Evolutionary conservation across 495 filamentous ascomycete genomes (phyloP), one percentile per base, ranked within the genome.

Genomic region (Patellaria atrata): DNA sequence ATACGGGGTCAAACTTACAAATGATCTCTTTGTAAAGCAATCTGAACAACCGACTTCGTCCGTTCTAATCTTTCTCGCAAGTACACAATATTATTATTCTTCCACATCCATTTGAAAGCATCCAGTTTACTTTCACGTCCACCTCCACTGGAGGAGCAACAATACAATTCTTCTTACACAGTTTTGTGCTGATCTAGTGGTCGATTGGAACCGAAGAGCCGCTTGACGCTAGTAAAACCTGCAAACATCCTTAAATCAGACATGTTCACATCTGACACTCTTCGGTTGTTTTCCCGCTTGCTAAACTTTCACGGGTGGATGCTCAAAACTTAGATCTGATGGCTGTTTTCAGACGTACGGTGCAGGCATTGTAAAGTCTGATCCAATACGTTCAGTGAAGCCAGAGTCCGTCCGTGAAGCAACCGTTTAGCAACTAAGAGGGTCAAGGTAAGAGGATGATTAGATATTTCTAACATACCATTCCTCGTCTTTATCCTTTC

Each of bases 21-120:
- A 20, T 51, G 46, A 32, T 53, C 52, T 3, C 30, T 45, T 25
- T 55, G 36, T 17, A 55, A 30, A 8, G 43, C 47, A 11, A 51
- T 25, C 22, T 23, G 14, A 11, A 53, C 27, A 15, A 35, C 14
- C 7, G 30, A 35, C 24, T 55, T 55, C 13, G 45, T 16, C 12
- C 52, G 39, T 33, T 55, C 52, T 23, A 55, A 47, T 27, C 39
- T 30, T 12, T 26, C 17, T 12, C 52, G 30, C 11, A 47, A 34
- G 13, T 37, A 19, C 5, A 20, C 16, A 15, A 50, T 32, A 22
- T 55, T 50, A 15, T 45, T 38, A 20, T 45, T 44, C 25, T 44
- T 41, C 19, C 47, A 43, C 15, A 37, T 45, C 51, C 47, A 53
- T 16, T 37, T 11, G 3, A 55, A 24, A 9, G 20, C 16, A 21